Evolutionary conservation across 306 rosid genomes (phyloP).

Genomic region (Canavalia gladiata): DNA sequence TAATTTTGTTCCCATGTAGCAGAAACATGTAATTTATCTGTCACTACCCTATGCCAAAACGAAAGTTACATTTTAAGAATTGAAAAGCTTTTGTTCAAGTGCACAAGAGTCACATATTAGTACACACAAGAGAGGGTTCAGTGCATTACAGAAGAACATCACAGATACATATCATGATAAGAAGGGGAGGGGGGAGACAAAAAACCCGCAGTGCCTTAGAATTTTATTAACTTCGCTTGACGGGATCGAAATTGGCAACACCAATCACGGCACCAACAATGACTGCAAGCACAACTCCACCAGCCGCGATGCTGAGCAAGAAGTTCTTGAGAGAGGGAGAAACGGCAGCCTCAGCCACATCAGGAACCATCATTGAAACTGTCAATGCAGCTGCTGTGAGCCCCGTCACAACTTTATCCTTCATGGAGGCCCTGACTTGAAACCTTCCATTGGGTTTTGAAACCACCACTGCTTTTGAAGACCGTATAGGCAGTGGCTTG

Average conservation of each 20-base stretch:
- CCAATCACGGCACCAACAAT: slow-evolving; percentile 82
- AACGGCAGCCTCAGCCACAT: slow-evolving; percentile 91
- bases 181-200: not conserved
- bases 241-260: slow-evolving; percentile 94
- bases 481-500: slow-evolving; percentile 65
- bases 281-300: slow-evolving; percentile 72
- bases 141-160: slow-evolving; percentile 50
- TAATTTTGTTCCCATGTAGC: slow-evolving; percentile 33
- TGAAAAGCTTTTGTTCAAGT: slow-evolving; percentile 45
- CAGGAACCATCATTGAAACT: slow-evolving; percentile 82
- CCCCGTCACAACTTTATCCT: slow-evolving; percentile 88
- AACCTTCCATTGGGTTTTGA: slow-evolving; percentile 57
- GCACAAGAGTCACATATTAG: slow-evolving; percentile 53
- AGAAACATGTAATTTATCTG: slow-evolving; percentile 34
- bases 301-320: slow-evolving; percentile 94
- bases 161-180: slow-evolving; percentile 45
- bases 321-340: slow-evolving; percentile 94
- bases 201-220: slow-evolving; percentile 18
- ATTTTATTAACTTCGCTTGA: slow-evolving; percentile 74
- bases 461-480: slow-evolving; percentile 53
- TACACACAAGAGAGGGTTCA: slow-evolving; percentile 51
- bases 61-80: slow-evolving; percentile 41
- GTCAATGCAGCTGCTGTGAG: slow-evolving; percentile 80
- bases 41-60: not conserved
- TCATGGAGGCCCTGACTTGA: slow-evolving; percentile 76